phyloP scores from a whole-genome alignment of 164 flowering plant species.

The Dillenia suffruticosa region DNA sequence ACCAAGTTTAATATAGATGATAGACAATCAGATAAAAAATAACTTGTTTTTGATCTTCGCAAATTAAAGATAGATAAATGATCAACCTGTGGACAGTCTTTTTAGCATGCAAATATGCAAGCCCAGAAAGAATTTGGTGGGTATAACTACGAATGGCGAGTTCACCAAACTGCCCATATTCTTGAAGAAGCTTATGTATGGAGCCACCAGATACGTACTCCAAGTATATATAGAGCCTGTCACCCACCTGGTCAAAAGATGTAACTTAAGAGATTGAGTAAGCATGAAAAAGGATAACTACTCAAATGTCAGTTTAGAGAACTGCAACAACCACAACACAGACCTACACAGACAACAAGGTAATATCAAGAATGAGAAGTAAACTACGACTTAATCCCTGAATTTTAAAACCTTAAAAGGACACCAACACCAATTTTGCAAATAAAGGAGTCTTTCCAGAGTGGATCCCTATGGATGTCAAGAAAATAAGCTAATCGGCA shows the following conservation, averaged over 20 bases:
- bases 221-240: slow-evolving; percentile 80
- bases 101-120: slow-evolving; percentile 78
- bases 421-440: too few relatives aligned
- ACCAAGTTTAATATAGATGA: too few relatives aligned
- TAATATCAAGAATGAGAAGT: not conserved
- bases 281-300: not conserved
- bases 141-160: slow-evolving; percentile 83
- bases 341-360: too few relatives aligned
- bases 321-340: too few relatives aligned
- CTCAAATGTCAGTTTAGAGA: too few relatives aligned
- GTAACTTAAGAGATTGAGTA: not conserved
- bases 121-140: slow-evolving; percentile 84
- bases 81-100: slow-evolving; percentile 78
- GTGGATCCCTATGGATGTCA: too few relatives aligned
- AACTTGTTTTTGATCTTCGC: too few relatives aligned
- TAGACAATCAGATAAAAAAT: too few relatives aligned
- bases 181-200: slow-evolving; percentile 89
- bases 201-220: slow-evolving; percentile 98
- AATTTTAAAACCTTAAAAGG: too few relatives aligned
- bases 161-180: slow-evolving; percentile 88
- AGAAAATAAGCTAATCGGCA: too few relatives aligned
- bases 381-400: not conserved
- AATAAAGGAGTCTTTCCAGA: too few relatives aligned
- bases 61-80: slow-evolving; percentile 1
- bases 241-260: slow-evolving; percentile 57